These are phyloP conservation scores for Volutella citrinella DNA, from an alignment of 2,329 filamentous ascomycete species.

Conservation along the genomic window DNA sequence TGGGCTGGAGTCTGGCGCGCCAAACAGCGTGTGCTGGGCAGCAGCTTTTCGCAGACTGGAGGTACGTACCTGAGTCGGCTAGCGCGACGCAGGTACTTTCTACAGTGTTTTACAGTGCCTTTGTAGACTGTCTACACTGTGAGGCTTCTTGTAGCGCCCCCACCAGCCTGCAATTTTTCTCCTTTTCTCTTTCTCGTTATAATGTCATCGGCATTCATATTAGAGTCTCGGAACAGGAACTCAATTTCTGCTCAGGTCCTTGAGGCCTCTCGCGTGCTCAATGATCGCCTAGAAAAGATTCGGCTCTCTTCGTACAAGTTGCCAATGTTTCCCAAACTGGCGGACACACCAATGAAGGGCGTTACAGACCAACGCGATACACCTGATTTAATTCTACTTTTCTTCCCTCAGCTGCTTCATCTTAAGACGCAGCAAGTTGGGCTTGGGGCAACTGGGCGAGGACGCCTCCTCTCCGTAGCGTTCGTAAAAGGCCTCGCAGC, in stretches of 20 bases:
- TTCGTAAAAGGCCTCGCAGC: conserved; percentile 86
- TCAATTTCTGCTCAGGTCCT: conserved; percentile 93
- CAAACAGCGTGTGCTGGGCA: not conserved
- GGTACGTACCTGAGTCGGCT: conserved; percentile 1
- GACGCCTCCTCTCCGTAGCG: conserved; percentile 72
- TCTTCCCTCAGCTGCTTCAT: conserved; percentile 67
- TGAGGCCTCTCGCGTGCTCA: conserved; percentile 91
- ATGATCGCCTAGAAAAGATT: conserved; percentile 87
- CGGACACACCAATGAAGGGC: conserved; percentile 44
- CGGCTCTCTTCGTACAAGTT: conserved; percentile 71
- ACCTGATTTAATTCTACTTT: conserved; percentile 25
- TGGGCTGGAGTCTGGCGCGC: conserved; percentile 23
- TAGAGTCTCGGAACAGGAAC: conserved; percentile 98
- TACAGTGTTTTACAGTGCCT: conserved; percentile 7
- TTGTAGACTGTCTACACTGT: conserved; percentile 16
- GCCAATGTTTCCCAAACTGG: conserved; percentile 51
- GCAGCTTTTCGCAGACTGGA: conserved; percentile 1
- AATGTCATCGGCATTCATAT: conserved; percentile 89
- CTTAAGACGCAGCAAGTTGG: conserved; percentile 75
- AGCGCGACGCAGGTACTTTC: conserved; percentile 16
- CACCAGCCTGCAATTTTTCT: conserved; percentile 25
- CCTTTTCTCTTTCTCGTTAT: conserved; percentile 42
- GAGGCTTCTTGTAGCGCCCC: conserved; percentile 19
- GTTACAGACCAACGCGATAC: conserved; percentile 36
- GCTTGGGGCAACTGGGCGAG: conserved; percentile 82